These are phyloP conservation scores for Thelonectria rubi DNA, from an alignment of 2,329 filamentous ascomycete species.

Conservation along the genomic window DNA sequence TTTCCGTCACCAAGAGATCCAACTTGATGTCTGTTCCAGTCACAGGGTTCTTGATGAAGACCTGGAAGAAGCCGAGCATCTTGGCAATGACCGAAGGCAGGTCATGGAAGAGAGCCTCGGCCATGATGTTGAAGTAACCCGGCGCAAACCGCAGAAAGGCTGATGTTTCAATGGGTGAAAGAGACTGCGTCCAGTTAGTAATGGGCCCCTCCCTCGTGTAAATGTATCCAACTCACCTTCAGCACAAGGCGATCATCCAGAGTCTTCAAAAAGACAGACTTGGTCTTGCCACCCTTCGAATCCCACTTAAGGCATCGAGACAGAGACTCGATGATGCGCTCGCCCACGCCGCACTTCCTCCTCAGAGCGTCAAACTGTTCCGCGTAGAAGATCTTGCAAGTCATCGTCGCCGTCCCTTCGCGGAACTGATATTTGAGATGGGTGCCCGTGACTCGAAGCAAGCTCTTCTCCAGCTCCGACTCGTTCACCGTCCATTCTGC, in stretches of 20 bases:
- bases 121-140: conserved; percentile 97
- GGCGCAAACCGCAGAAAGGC: conserved; percentile 96
- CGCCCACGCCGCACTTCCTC: conserved; percentile 89
- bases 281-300: conserved; percentile 96
- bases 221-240: conserved; percentile 59
- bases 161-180: conserved; percentile 90
- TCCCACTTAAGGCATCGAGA: conserved; percentile 98
- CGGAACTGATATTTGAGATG: conserved; percentile 97
- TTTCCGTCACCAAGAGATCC: conserved; percentile 95
- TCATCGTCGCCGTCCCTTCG: conserved; percentile 92
- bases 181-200: conserved; percentile 63
- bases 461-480: conserved; percentile 82
- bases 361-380: conserved; percentile 97
- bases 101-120: conserved; percentile 93
- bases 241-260: conserved; percentile 93
- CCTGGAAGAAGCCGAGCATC: conserved; percentile 98
- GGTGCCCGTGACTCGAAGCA: conserved; percentile 85
- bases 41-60: conserved; percentile 93
- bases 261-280: conserved; percentile 96
- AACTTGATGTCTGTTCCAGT: conserved; percentile 95
- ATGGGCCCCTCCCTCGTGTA: background rate
- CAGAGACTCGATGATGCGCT: conserved; percentile 93
- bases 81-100: conserved; percentile 97
- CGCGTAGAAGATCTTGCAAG: conserved; percentile 98
- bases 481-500: conserved; percentile 62